Evolutionary conservation across 2,329 filamentous ascomycete genomes (phyloP).

Genomic region (Aspergillus udagawae): DNA sequence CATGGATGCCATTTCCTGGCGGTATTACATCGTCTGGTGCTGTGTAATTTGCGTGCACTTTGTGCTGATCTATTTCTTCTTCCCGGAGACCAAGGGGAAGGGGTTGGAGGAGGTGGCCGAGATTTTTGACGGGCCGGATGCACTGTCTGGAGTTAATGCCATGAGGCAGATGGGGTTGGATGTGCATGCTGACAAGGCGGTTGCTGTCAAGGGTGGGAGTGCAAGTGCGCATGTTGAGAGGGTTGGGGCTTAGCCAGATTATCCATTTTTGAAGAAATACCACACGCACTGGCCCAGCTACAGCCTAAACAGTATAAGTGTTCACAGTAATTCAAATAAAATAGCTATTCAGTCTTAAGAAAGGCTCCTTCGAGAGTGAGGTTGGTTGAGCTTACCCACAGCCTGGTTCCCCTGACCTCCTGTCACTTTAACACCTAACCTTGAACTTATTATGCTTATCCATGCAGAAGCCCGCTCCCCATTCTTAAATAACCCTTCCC

Average conservation of each 20-base stretch:
- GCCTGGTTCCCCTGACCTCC: too few relatives aligned
- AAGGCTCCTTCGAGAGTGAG: too few relatives aligned
- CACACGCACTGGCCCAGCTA: too few relatives aligned
- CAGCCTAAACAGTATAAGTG: too few relatives aligned
- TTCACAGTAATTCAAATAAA: too few relatives aligned
- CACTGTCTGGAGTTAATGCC: conserved; percentile 2
- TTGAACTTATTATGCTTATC: too few relatives aligned
- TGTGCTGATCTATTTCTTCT: conserved; percentile 12
- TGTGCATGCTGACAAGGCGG: conserved; percentile 4
- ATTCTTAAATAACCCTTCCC: too few relatives aligned
- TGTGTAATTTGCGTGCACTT: not conserved
- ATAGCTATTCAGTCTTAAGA: too few relatives aligned
- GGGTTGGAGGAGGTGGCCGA: conserved; percentile 15
- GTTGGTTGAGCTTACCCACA: too few relatives aligned
- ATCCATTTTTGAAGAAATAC: too few relatives aligned
- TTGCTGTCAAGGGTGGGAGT: not conserved
- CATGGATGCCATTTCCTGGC: conserved; percentile 11
- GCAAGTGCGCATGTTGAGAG: conserved; percentile 1
- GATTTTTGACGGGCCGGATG: conserved; percentile 6
- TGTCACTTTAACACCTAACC: too few relatives aligned
- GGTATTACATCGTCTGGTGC: conserved; percentile 15
- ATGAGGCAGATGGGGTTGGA: conserved; percentile 7
- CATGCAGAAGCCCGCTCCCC: too few relatives aligned
- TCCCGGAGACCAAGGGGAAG: conserved; percentile 15
- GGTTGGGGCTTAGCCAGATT: not conserved